Conservation (phyloP, 2,329 filamentous ascomycete genomes). For the Colletotrichum melonis region DNA sequence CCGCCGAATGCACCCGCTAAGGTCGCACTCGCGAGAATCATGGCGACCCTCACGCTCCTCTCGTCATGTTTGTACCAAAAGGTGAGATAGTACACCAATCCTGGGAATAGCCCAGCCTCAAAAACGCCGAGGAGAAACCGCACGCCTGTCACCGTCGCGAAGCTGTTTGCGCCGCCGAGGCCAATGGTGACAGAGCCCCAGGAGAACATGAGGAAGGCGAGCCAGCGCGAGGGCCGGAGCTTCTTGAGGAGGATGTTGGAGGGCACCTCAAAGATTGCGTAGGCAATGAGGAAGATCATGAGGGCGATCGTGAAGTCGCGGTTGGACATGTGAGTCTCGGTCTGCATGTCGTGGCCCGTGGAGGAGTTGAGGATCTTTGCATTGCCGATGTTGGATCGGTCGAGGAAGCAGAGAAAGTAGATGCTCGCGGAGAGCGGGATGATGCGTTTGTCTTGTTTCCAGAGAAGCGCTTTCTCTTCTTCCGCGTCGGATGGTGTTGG, state of each 20-base stretch:
- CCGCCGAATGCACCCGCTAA: conserved; percentile 49
- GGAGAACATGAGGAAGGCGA: conserved; percentile 49
- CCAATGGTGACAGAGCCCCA: conserved; percentile 53
- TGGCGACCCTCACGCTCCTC: conserved; percentile 53
- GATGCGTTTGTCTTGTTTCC: conserved; percentile 72
- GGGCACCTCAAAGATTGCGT: conserved; percentile 54
- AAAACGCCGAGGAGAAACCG: conserved; percentile 55
- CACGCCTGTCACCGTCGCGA: conserved; percentile 48
- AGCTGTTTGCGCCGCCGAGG: conserved; percentile 51
- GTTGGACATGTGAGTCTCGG: conserved; percentile 69
- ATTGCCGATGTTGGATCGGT: conserved; percentile 77
- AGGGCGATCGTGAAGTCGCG: conserved; percentile 70
- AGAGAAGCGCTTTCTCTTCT: conserved; percentile 54
- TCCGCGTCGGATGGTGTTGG: not conserved
- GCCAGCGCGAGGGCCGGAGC: conserved; percentile 48
- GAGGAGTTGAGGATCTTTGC: conserved; percentile 74
- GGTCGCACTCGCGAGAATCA: conserved; percentile 51
- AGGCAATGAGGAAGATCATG: conserved; percentile 66
- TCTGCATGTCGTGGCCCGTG: conserved; percentile 70
- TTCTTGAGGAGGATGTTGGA: conserved; percentile 52
- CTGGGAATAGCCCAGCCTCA: conserved; percentile 56
- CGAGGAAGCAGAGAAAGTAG: conserved; percentile 76
- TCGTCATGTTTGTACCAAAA: conserved; percentile 59
- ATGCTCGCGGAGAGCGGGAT: conserved; percentile 72
- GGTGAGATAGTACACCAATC: conserved; percentile 53